Percentiles rank a stretch among this genome's conserved stretches.
Evolutionary conservation across 2,329 filamentous ascomycete species (phyloP).

Genomic region (Niveomyces coronatus): DNA sequence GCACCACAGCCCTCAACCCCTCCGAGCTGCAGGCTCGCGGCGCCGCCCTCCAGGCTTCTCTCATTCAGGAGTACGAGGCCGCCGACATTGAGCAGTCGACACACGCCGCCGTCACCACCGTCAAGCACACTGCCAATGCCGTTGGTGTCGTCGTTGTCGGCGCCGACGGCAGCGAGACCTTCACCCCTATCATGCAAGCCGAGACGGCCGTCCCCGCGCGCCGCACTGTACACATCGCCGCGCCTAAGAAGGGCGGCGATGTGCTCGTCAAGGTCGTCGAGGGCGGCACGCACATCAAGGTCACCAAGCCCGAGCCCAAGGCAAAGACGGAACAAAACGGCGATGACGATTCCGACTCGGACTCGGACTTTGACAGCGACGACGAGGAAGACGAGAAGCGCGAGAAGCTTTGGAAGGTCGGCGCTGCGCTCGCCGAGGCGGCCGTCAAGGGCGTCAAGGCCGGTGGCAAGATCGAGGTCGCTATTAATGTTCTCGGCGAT

Average conservation of each 20-base stretch:
- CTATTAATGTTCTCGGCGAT: constrained; percentile 76
- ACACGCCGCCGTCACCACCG: constrained; percentile 88
- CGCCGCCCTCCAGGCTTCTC: constrained; percentile 86
- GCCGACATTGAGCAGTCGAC: constrained; percentile 94
- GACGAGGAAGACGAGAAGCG: constrained; percentile 74
- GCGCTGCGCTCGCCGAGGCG: constrained; percentile 72
- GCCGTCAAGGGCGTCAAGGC: constrained; percentile 78
- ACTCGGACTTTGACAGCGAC: constrained; percentile 47
- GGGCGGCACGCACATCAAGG: constrained; percentile 83
- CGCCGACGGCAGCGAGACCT: constrained; percentile 52
- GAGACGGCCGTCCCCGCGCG: constrained; percentile 88
- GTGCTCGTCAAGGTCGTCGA: constrained; percentile 83
- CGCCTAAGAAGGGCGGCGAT: constrained; percentile 72
- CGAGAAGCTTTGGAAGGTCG: constrained; percentile 88
- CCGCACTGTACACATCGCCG: constrained; percentile 67
- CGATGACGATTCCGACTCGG: constrained; percentile 54
- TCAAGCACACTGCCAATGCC: constrained; percentile 79
- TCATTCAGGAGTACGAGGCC: constrained; percentile 89
- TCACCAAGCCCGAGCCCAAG: constrained; percentile 79
- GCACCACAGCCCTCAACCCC: constrained; percentile 73
- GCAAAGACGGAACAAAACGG: constrained; percentile 58
- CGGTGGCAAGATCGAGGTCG: constrained; percentile 84
- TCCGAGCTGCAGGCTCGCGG: constrained; percentile 82
- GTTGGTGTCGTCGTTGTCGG: constrained; percentile 71
- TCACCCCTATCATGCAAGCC: constrained; percentile 70